Evolutionary conservation across 305 asterid species (phyloP), one percentile per base, ranked within the genome.

Genomic region (Fraxinus platypoda): DNA sequence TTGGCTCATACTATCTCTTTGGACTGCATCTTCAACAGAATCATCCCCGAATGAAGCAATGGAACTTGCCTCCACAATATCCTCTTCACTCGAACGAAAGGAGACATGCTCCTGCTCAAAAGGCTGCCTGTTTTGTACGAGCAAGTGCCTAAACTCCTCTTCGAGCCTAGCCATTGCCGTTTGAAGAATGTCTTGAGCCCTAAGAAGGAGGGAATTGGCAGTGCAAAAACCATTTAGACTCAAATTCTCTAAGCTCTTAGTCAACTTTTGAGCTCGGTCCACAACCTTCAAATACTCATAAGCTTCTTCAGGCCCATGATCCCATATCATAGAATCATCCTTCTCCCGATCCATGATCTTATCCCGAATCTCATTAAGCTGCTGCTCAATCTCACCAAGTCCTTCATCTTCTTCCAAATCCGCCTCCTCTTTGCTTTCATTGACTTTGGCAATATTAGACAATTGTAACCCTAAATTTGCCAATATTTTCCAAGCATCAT

Each of bases 31-130:
- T 5, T 93, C 99, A 11, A 90, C 41, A 0, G 97, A 94, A 34
- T 96, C 98, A 73, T 93, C 98, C 68, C 99, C 97, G 11, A 92
- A 96, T 0, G 98, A 96, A 37, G 90, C 76, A 71, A 88, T 89
- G 2, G 99, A 96, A 34, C 89, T 87, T 2, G 90, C 94, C 74
- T 92, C 98, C 31, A 88, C 76, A 1, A 81, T 76, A 75, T 95
- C 98, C 2, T 94, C 99, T 78, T 96, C 98, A 77, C 75, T 92
- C 0, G 99, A 96, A 5, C 97, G 95, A 73, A 96, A 96, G 1
- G 99, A 96, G 94, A 94, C 82, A 15, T 84, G 91, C 87, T 94
- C 99, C 0, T 92, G 98, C 93, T 94, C 99, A 76, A 94, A 91
- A 6, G 93, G 91, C 87, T 91, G 98, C 89, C 92, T 83, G 52